Base-by-base conservation (phyloP, 164 flowering plant species). In the Taxillus chinensis region DNA sequence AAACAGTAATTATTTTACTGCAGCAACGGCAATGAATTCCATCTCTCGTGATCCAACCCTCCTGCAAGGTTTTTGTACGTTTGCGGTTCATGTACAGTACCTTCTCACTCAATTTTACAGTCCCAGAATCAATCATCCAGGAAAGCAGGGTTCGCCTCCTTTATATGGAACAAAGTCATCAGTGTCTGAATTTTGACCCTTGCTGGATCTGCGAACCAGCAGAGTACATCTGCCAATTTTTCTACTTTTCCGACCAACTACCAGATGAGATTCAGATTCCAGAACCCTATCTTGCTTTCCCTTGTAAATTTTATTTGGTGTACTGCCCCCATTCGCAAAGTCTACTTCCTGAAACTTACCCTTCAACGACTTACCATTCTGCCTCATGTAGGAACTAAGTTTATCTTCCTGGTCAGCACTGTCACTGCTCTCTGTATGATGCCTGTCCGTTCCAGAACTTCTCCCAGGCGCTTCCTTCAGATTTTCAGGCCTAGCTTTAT, bases 11-110 rank as follows among this genome's bases (percentile, higher is more conserved):
- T 43, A 89, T 89, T 78, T 95, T 89, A 77, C 92, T 86, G 70
- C 97, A 95, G 71, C 97, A 95, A 66, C 85, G 82, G 79, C 99
- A 95, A 49, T 86, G 90, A 74, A 95, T 87, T 13, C 99, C 99
- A 66, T 87, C 99, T 69, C 81, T 79, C 11, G 95, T 91, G 54
- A 91, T 75, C 93, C 90, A 83, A 8, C 99, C 99, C 76, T 91
- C 88, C 73, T 79, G 73, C 86, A 89, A 64, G 45, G 75, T 81
- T 16, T 73, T 67, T 38, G 85, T 84, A 39, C 81, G 75, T 60
- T 76, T 80, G 41, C 83, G 82, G 64, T 86, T 93, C 97, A 84
- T 86, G 73, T 89, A 95, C 65, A 77, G 84, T 69, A 91, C 92
- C 67, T 86, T 91, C 65, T 82, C 85, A 67, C 86, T 82, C 67